phyloP scores from a whole-genome alignment of 257 asterid species.

The Nicotiana obtusifolia region DNA sequence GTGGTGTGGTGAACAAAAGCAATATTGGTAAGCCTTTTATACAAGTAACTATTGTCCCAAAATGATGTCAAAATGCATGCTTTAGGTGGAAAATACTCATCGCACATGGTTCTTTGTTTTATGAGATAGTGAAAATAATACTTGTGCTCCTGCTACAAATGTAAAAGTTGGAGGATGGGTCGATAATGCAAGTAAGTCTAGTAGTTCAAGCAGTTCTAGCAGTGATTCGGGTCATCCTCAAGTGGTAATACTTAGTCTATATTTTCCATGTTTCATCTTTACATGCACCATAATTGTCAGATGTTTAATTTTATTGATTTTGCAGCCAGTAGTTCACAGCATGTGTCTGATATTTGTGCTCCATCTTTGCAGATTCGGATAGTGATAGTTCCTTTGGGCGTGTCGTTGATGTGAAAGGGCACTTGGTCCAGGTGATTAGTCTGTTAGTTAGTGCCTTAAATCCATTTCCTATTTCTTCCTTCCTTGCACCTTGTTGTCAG shows the following conservation, averaged over 20 bases:
- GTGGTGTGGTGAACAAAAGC: conserved; percentile 1
- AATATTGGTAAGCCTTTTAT: conserved; percentile 12
- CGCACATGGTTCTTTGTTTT: neutral
- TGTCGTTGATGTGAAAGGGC: conserved; percentile 31
- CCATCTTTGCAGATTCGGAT: conserved; percentile 42
- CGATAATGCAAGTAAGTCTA: conserved; percentile 20
- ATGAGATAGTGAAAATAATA: conserved; percentile 2
- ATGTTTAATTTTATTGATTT: neutral
- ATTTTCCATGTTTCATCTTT: conserved; percentile 6
- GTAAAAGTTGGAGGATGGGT: neutral
- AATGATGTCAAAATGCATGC: neutral
- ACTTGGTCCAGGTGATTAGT: neutral
- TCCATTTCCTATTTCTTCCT: neutral
- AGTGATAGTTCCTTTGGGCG: conserved; percentile 51
- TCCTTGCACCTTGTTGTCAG: neutral
- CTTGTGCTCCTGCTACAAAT: neutral
- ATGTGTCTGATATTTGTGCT: neutral
- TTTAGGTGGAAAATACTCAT: neutral
- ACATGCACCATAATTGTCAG: neutral
- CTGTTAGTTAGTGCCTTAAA: neutral
- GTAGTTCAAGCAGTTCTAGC: conserved; percentile 26
- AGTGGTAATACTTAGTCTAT: conserved; percentile 15
- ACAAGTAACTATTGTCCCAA: neutral
- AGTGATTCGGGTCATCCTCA: conserved; percentile 24
- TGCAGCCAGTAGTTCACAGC: neutral